Evolutionary conservation across 768 basidiomycete genomes (phyloP).

Genomic region (Lyophyllum semitale): DNA sequence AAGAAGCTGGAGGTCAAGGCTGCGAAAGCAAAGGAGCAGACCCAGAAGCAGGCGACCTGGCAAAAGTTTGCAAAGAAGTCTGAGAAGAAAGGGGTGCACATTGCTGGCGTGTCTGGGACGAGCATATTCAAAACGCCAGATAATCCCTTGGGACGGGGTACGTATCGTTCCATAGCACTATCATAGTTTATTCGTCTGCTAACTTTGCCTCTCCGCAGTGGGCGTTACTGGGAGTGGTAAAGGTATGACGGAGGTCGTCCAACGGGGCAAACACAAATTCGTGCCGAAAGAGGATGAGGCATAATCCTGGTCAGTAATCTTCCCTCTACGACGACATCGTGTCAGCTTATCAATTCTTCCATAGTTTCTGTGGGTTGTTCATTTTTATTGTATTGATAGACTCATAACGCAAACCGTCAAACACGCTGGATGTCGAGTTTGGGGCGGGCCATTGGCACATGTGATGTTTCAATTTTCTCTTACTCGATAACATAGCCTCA

Average conservation of each 20-base stretch:
- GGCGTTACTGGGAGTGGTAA: slow-evolving; percentile 92
- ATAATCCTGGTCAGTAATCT: slow-evolving; percentile 16
- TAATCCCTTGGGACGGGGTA: slow-evolving; percentile 85
- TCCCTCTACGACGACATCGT: not conserved
- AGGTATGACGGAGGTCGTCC: slow-evolving; percentile 80
- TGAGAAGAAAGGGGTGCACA: slow-evolving; percentile 89
- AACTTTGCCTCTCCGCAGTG: slow-evolving; percentile 48
- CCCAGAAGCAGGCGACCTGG: slow-evolving; percentile 82
- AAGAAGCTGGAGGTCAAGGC: slow-evolving; percentile 86
- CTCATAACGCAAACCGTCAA: slow-evolving; percentile 12
- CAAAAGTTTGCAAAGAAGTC: slow-evolving; percentile 95
- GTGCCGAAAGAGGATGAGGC: slow-evolving; percentile 47
- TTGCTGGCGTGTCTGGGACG: slow-evolving; percentile 85
- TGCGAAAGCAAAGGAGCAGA: slow-evolving; percentile 87
- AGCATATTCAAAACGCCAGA: slow-evolving; percentile 96
- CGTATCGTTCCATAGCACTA: slow-evolving; percentile 25
- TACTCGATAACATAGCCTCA: slow-evolving; percentile 30
- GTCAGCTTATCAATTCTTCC: not conserved
- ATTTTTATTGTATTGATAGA: slow-evolving; percentile 19
- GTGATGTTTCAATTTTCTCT: slow-evolving; percentile 33
- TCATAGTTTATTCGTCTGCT: slow-evolving; percentile 14
- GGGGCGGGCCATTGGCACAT: slow-evolving; percentile 21
- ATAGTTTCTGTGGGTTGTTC: slow-evolving; percentile 2
- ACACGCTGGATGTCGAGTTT: slow-evolving; percentile 2
- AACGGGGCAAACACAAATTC: slow-evolving; percentile 78